These are phyloP conservation scores for Mortierella sp. DNA, from an alignment of 371 early-diverging fungal genomes.

Conservation along the genomic window DNA sequence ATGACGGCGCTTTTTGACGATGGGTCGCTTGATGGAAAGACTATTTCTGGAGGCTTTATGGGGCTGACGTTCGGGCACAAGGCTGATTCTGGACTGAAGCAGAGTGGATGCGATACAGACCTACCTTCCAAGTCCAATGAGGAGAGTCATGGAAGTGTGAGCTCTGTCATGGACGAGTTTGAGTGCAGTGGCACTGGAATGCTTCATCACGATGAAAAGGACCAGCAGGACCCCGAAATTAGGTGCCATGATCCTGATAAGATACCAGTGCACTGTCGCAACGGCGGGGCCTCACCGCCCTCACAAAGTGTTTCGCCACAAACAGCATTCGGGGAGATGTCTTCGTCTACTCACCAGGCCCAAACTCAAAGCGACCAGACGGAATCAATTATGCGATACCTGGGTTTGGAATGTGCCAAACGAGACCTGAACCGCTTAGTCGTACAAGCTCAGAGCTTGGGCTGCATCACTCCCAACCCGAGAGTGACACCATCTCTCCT, in stretches of 20 bases:
- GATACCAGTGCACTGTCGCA: not conserved
- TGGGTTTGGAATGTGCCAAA: conserved; percentile 10
- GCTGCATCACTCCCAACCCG: not conserved
- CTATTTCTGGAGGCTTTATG: not conserved
- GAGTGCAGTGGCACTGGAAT: not conserved
- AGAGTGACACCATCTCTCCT: not conserved
- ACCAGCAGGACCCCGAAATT: not conserved
- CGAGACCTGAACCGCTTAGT: not conserved
- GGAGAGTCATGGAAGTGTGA: not conserved
- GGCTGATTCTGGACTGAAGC: not conserved
- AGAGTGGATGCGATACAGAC: not conserved
- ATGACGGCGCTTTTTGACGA: not conserved
- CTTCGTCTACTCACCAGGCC: not conserved
- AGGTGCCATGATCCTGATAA: not conserved
- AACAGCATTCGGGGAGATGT: not conserved
- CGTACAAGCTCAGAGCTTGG: conserved; percentile 4
- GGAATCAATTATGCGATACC: conserved; percentile 19
- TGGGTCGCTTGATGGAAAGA: not conserved
- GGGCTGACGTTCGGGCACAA: not conserved
- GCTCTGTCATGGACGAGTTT: not conserved
- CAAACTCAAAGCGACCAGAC: not conserved
- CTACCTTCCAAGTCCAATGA: not conserved
- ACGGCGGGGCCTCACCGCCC: no score
- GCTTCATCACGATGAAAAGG: not conserved
- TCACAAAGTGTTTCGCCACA: not conserved